Conservation (phyloP, 2,329 filamentous ascomycete genomes). For the Aspergillus ustus region DNA sequence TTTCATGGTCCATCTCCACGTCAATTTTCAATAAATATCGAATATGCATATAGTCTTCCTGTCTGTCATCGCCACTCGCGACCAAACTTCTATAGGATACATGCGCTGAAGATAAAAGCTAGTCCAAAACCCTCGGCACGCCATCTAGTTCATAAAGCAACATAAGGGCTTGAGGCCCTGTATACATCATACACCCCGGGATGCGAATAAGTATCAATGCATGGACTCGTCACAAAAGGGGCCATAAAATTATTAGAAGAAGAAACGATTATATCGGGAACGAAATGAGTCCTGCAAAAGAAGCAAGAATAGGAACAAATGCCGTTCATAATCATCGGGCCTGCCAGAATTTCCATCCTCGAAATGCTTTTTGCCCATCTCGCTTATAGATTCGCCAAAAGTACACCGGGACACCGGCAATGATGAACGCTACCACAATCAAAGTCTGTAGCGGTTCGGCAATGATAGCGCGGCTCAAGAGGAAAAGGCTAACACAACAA, state of each 20-base stretch:
- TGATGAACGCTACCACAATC: constrained; percentile 82
- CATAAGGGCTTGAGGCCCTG: constrained; percentile 1
- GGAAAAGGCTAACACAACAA: constrained; percentile 93
- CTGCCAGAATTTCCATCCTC: constrained; percentile 52
- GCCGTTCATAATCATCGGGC: constrained; percentile 20
- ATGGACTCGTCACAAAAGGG: not conserved
- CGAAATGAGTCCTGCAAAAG: not conserved
- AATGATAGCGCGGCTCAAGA: constrained; percentile 86
- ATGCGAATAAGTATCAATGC: constrained; percentile 11
- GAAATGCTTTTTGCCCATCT: constrained; percentile 49
- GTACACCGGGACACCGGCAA: constrained; percentile 83
- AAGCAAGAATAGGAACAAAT: not conserved
- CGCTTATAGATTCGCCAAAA: constrained; percentile 79
- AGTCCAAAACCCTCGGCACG: not conserved
- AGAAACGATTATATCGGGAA: constrained; percentile 6
- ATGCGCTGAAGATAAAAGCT: not conserved
- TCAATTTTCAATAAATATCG: not conserved
- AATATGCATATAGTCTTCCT: not conserved
- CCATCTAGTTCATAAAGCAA: constrained; percentile 7
- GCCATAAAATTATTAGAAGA: not conserved
- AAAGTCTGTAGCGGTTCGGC: constrained; percentile 89
- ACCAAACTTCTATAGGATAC: constrained; percentile 10
- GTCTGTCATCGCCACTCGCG: not conserved
- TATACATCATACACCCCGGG: constrained; percentile 10
- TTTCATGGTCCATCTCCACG: not conserved